Percentiles rank a stretch among this genome's conserved stretches.
Evolutionary conservation across 139 green algal species (phyloP).

Genomic region (Chloropicon primus): DNA sequence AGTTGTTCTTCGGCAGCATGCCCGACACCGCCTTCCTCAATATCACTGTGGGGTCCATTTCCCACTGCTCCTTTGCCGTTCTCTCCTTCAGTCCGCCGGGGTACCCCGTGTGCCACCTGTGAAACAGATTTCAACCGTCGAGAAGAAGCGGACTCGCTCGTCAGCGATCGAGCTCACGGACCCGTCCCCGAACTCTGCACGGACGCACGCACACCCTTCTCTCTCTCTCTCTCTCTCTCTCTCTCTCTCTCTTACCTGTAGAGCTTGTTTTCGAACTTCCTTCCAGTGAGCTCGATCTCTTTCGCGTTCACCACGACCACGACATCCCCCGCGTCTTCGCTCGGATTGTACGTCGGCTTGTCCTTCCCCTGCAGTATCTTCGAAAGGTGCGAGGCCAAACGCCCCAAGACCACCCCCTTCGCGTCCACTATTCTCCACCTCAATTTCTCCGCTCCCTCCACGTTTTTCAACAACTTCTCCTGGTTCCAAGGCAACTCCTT

Average conservation of each 20-base stretch:
- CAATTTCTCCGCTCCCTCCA: neutral
- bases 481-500: neutral
- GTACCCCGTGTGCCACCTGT: conserved; percentile 28
- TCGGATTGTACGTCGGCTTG: conserved; percentile 63
- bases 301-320: conserved; percentile 73
- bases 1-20: conserved; percentile 83
- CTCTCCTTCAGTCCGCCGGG: conserved; percentile 65
- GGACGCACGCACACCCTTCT: too few species aligned
- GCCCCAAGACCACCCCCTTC: neutral
- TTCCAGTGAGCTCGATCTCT: conserved; percentile 62
- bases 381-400: neutral
- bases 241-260: conserved; percentile 56
- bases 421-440: neutral
- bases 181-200: too few species aligned
- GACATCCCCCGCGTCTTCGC: conserved; percentile 59
- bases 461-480: neutral
- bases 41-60: conserved; percentile 44
- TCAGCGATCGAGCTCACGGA: too few species aligned
- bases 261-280: conserved; percentile 76
- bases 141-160: too few species aligned
- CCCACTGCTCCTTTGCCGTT: conserved; percentile 37
- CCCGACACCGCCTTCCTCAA: conserved; percentile 55
- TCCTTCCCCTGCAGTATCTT: conserved; percentile 65
- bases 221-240: neutral
- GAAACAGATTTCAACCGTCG: too few species aligned